Evolutionary conservation across 192 early-diverging fungal genomes (phyloP).

Genomic region (Powellomyces hirtus): DNA sequence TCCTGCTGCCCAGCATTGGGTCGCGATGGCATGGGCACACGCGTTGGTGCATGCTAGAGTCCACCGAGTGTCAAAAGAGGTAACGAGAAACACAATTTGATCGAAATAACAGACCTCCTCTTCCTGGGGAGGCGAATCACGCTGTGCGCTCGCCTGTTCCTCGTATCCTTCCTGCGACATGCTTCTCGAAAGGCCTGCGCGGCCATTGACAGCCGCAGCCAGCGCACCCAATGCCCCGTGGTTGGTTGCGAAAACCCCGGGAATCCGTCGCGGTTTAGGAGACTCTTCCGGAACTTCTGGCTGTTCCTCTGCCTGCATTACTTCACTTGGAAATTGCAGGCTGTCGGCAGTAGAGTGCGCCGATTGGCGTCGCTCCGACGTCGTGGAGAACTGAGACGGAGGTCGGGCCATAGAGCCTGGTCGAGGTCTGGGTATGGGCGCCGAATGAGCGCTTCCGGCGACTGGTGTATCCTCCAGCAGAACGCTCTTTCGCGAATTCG

Average conservation of each 20-base stretch:
- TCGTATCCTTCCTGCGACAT: conserved; percentile 3
- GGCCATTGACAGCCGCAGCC: conserved; percentile 38
- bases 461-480: neutral
- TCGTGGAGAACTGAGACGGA: conserved; percentile 10
- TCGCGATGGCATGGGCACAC: neutral
- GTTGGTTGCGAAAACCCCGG: conserved; percentile 37
- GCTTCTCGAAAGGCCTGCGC: neutral
- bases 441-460: neutral
- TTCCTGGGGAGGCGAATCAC: too few relatives aligned
- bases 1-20: neutral
- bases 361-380: conserved; percentile 3
- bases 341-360: neutral
- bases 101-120: too few relatives aligned
- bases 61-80: too few relatives aligned
- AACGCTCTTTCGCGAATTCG: conserved; percentile 11
- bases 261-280: conserved; percentile 34
- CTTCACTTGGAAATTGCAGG: neutral
- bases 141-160: too few relatives aligned
- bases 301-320: neutral
- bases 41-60: neutral
- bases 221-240: conserved; percentile 45
- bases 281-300: neutral
- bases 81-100: too few relatives aligned
- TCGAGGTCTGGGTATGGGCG: conserved; percentile 1
- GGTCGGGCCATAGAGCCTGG: neutral